phyloP scores from a whole-genome alignment of 495 filamentous ascomycete genomes.

The Elasticomyces elasticus region DNA sequence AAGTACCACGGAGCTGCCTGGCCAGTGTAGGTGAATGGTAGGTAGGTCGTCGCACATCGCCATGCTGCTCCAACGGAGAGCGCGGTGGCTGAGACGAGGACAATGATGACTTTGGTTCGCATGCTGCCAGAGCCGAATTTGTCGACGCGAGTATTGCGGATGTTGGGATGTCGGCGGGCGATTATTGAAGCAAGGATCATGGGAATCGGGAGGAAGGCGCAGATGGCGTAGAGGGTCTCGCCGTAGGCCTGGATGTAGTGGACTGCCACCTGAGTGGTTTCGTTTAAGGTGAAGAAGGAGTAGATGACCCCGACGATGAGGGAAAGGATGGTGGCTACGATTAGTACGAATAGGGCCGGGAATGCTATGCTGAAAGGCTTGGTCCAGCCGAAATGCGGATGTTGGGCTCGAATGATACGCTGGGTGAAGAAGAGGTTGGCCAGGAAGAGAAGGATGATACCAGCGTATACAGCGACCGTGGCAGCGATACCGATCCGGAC shows the following conservation, averaged over 20 bases:
- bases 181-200: slow-evolving; percentile 46
- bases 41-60: slow-evolving; percentile 47
- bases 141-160: slow-evolving; percentile 36
- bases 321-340: slow-evolving; percentile 53
- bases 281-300: slow-evolving; percentile 53
- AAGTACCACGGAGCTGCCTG: slow-evolving; percentile 47
- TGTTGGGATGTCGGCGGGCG: slow-evolving; percentile 35
- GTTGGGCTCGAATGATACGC: slow-evolving; percentile 61
- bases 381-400: slow-evolving; percentile 63
- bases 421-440: slow-evolving; percentile 72
- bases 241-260: slow-evolving; percentile 58
- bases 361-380: slow-evolving; percentile 41
- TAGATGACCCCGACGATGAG: slow-evolving; percentile 59
- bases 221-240: slow-evolving; percentile 53
- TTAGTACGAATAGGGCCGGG: slow-evolving; percentile 48
- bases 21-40: slow-evolving; percentile 44
- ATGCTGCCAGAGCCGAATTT: slow-evolving; percentile 64
- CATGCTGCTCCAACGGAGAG: slow-evolving; percentile 64
- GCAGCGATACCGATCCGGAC: slow-evolving; percentile 32
- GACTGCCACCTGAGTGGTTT: slow-evolving; percentile 40
- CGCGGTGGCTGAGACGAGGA: slow-evolving; percentile 44
- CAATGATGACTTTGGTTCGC: slow-evolving; percentile 52
- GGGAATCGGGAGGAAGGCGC: slow-evolving; percentile 66
- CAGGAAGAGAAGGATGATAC: slow-evolving; percentile 69
- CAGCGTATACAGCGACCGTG: slow-evolving; percentile 55